Base-by-base conservation (phyloP, 2,329 filamentous ascomycete genomes). In the Trichophyton mentagrophytes region DNA sequence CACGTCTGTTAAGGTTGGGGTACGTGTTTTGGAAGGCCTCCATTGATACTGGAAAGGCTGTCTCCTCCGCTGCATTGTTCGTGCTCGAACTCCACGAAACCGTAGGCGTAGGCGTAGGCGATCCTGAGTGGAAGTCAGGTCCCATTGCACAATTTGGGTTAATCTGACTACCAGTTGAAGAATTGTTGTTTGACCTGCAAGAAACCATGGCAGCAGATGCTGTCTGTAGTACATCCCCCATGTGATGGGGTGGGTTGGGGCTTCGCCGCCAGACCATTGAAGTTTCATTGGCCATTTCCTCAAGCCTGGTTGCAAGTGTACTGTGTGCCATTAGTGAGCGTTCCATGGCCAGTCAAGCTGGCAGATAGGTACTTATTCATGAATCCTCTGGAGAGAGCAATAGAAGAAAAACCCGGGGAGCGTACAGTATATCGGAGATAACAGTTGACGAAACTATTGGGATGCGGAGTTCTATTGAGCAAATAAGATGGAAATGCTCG, bases 281-380 rank as follows among this genome's bases (percentile, higher is more conserved):
- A 22, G n/a, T 59, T 33, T 59, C 40, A 33, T 59, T 49, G 11
- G 57, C 44, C 57, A 59, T 59, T 49, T 30, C 11, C 17, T 59
- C 44, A 38, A 59, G 40, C 49, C 33, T 49, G n/a, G 17, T 11
- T 15, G 57, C 25, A n/a, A 49, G 44, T 6, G 8, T 15, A 15
- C 55, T 57, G 55, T 33, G 27, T 13, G 27, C 27, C 55, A 27
- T 40, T n/a, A 20, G 40, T 57, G 33, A 42, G 55, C 13, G 33
- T 57, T n/a, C n/a, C 15, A 36, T n/a, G 57, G 17, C 30, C 2
- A 22, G 20, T n/a, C 9, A 20, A 13, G 20, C 8, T 5, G 25
- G 20, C 27, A 27, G 46, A 13, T 22, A 22, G 8, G 8, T 20
- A 22, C 20, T 11, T 47, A 7, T 20, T 22, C n/a, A 17, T 47